Conservation (phyloP, 257 asterid species). For the Echites panduratus region DNA sequence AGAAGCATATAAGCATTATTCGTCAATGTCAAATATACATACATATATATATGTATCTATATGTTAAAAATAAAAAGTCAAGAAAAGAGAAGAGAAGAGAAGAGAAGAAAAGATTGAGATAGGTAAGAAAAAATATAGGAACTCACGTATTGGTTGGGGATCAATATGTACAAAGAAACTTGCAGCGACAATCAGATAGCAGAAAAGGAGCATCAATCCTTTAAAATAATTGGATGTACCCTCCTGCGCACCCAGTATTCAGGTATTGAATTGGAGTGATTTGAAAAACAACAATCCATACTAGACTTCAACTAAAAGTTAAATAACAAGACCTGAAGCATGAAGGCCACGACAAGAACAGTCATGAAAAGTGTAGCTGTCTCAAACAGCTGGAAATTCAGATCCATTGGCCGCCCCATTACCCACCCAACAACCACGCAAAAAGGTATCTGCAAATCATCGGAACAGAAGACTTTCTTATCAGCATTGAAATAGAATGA, state of each 20-base stretch:
- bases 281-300: not conserved
- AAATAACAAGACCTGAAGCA: slow-evolving; percentile 53
- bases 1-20: not conserved
- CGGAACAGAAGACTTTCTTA: slow-evolving; percentile 5
- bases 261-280: not conserved
- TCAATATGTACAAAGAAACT: slow-evolving; percentile 88
- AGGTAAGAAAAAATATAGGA: slow-evolving; percentile 4
- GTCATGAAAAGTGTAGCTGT: slow-evolving; percentile 73
- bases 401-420: slow-evolving; percentile 66
- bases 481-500: not conserved
- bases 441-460: slow-evolving; percentile 54
- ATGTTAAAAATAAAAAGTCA: too few species aligned
- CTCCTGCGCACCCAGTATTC: slow-evolving; percentile 44
- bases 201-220: slow-evolving; percentile 82
- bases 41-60: too few species aligned
- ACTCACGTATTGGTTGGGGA: slow-evolving; percentile 58
- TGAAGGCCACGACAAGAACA: slow-evolving; percentile 69
- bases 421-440: slow-evolving; percentile 76
- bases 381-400: slow-evolving; percentile 74
- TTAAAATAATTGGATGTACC: slow-evolving; percentile 92
- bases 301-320: not conserved
- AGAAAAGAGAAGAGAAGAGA: not conserved
- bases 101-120: not conserved
- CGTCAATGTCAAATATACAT: too few species aligned
- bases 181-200: slow-evolving; percentile 85